Conservation (phyloP, 2,329 filamentous ascomycete species). For the Sclerotinia nivalis region DNA sequence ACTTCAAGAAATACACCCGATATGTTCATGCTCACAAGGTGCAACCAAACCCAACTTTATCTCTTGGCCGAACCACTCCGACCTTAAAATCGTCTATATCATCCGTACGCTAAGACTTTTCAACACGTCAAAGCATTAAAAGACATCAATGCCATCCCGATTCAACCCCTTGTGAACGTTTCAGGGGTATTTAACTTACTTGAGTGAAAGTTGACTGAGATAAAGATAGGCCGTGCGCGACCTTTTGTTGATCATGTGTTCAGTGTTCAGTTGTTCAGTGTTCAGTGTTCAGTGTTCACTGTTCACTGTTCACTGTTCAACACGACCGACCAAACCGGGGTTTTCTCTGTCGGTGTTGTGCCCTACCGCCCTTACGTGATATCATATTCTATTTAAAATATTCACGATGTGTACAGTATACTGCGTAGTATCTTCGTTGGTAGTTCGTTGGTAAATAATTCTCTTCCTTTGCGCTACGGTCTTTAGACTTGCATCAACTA, state of each 20-base stretch:
- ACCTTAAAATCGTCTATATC: neutral
- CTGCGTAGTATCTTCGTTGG: too few relatives aligned
- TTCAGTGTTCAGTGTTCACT: neutral
- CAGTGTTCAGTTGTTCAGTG: neutral
- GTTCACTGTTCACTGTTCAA: too few relatives aligned
- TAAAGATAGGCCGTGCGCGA: constrained; percentile 10
- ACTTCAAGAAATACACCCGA: neutral
- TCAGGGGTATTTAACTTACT: constrained; percentile 14
- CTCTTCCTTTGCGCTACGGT: neutral
- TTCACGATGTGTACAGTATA: neutral
- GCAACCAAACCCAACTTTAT: neutral
- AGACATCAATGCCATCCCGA: neutral
- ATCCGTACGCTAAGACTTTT: neutral
- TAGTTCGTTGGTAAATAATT: neutral
- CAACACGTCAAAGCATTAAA: constrained; percentile 1
- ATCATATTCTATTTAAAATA: neutral
- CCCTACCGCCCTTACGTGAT: neutral
- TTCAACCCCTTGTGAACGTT: neutral
- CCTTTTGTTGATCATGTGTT: constrained; percentile 9
- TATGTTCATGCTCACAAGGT: neutral
- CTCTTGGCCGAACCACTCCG: constrained; percentile 6
- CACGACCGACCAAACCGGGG: too few relatives aligned
- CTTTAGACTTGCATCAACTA: neutral
- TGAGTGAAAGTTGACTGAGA: neutral
- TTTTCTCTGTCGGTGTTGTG: neutral